phyloP scores from a whole-genome alignment of 2,329 filamentous ascomycete genomes.

The Didymella lethalis region DNA sequence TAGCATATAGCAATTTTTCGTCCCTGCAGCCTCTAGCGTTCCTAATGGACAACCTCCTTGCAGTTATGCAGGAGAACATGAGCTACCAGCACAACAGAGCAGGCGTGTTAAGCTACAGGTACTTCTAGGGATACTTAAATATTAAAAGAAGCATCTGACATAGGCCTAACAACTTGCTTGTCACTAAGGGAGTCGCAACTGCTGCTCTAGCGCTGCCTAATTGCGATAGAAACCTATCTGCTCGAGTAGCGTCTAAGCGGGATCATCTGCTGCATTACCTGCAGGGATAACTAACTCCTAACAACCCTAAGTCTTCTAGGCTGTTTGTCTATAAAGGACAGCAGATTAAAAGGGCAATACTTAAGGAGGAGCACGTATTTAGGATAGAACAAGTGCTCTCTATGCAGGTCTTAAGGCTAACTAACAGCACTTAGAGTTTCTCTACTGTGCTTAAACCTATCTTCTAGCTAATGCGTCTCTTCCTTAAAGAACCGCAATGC shows the following conservation, averaged over 20 bases:
- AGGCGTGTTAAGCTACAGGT: background rate
- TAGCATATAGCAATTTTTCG: background rate
- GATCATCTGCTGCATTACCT: constrained; percentile 1
- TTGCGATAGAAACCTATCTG: background rate
- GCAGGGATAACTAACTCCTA: background rate
- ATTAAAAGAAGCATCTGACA: background rate
- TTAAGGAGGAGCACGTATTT: background rate
- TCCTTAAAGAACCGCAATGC: background rate
- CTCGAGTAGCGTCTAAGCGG: constrained; percentile 3
- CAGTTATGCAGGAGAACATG: constrained; percentile 13
- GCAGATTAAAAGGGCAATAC: background rate
- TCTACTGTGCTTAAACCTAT: no score
- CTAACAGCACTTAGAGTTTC: no score
- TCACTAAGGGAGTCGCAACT: background rate
- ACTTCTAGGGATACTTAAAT: background rate
- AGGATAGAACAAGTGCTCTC: background rate
- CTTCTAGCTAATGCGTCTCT: background rate
- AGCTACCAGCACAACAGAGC: constrained; percentile 16
- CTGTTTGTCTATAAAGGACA: background rate
- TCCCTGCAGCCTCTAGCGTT: constrained; percentile 7
- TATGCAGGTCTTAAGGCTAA: no score
- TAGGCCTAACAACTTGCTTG: background rate
- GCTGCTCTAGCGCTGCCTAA: background rate
- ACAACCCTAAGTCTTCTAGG: constrained; percentile 3
- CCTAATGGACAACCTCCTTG: constrained; percentile 14